Base-by-base conservation (phyloP, 2,329 filamentous ascomycete genomes). In the Aspergillus ruber region DNA sequence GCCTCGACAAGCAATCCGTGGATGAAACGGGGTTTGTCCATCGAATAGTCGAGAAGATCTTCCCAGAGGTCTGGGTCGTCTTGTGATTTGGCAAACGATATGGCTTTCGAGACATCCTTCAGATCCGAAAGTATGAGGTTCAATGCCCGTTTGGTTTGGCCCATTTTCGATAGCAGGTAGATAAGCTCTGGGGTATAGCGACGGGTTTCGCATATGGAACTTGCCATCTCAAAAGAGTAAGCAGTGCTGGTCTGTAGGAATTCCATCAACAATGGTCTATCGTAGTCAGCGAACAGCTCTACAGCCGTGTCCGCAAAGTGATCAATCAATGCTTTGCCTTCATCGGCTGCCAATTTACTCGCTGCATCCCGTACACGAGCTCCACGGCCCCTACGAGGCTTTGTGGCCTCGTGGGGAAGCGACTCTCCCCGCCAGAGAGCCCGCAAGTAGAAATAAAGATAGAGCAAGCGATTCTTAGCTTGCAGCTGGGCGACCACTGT, bases 21-120 rank as follows among this genome's bases (percentile, higher is more conserved):
- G 56, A 98, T 97, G 70, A 98, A 98, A 36, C 82, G 82, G 1
- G 93, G 93, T 63, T 96, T 95, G 70, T 96, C 90, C 93, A 98
- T 97, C 51, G 87, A 91, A 67, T 97, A 97, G 57, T 91, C 83
- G 5, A 98, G 80, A 6, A 98, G 77, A 61, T 97, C 90, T 54
- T 95, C 87, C 93, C 93, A 98, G 0, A 98, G 77, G 57, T 96
- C 90, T 0, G 85, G 83, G 59, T 96, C 90, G 53, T 93, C 84
- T 63, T 97, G 90, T 52, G 90, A 85, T 66, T 96, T 96, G 46
- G 90, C 90, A 61, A 98, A 98, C 1, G 85, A 80, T 56, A 98
- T 98, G 7, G 93, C 93, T 56, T 93, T 90, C 43, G 85, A 86
- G 43, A 97, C 90, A 63, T 98, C 88, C 49, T 84, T 84, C 4